These are phyloP conservation scores for Penicillium maclennaniae DNA, from an alignment of 495 filamentous ascomycete genomes.

Conservation along the genomic window DNA sequence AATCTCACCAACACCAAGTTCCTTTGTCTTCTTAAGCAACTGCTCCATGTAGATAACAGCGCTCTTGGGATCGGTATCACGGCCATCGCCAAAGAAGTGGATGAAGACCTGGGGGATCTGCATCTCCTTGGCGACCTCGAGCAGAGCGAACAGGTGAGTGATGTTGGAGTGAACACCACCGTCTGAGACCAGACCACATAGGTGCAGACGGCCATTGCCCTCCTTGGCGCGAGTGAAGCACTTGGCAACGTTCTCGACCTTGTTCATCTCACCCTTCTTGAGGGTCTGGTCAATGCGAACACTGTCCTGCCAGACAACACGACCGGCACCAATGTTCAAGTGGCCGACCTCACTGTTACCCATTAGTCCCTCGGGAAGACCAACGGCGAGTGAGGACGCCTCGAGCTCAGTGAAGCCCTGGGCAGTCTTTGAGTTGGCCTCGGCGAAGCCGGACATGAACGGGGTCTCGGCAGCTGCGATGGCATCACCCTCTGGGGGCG, in stretches of 20 bases:
- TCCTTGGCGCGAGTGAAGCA: constrained; percentile 78
- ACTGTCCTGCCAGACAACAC: constrained; percentile 99
- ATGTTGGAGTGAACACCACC: constrained; percentile 97
- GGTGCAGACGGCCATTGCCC: constrained; percentile 85
- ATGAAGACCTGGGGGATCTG: constrained; percentile 89
- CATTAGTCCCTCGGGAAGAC: constrained; percentile 95
- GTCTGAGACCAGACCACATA: constrained; percentile 86
- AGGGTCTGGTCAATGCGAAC: constrained; percentile 94
- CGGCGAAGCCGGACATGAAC: constrained; percentile 75
- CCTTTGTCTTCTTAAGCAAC: constrained; percentile 69
- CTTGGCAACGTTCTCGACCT: constrained; percentile 73
- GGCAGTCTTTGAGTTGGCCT: constrained; percentile 57
- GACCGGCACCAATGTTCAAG: constrained; percentile 94
- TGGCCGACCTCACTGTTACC: constrained; percentile 98
- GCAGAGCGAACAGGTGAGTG: constrained; percentile 80
- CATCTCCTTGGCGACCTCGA: constrained; percentile 83
- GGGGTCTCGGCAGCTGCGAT: constrained; percentile 90
- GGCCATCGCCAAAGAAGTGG: constrained; percentile 98
- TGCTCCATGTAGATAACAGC: constrained; percentile 80
- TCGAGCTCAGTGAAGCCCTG: constrained; percentile 86
- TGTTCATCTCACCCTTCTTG: constrained; percentile 79
- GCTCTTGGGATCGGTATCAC: constrained; percentile 96
- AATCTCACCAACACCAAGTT: constrained; percentile 80
- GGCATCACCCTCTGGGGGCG: constrained; percentile 83
- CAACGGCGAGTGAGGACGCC: constrained; percentile 92